Evolutionary conservation across 2,329 filamentous ascomycete species (phyloP).

Genomic region (Graphilbum fragrans): DNA sequence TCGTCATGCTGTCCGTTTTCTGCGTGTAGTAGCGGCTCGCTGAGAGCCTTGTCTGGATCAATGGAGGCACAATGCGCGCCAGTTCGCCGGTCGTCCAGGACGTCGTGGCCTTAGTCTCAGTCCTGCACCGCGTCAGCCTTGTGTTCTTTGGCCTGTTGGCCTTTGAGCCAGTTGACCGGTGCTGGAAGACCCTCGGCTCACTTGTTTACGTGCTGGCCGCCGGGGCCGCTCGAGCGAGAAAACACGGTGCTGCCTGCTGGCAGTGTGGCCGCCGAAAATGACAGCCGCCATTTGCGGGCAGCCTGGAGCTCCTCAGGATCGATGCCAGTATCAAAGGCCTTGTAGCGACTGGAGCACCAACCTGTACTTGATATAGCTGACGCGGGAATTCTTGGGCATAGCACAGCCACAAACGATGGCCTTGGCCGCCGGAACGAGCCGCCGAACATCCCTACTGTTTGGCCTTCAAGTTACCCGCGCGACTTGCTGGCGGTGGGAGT

Average conservation of each 20-base stretch:
- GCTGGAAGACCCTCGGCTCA: conserved; percentile 19
- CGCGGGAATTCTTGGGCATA: background rate
- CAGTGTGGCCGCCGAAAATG: conserved; percentile 28
- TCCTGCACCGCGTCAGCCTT: too few species aligned
- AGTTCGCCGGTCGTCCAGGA: conserved; percentile 37
- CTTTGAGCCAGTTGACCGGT: background rate
- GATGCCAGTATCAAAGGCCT: conserved; percentile 36
- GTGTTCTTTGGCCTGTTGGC: too few species aligned
- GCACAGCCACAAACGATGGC: background rate
- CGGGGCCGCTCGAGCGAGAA: conserved; percentile 47
- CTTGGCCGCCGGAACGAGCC: background rate
- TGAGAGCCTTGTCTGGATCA: conserved; percentile 34
- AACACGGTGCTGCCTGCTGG: conserved; percentile 41
- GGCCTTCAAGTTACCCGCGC: too few species aligned
- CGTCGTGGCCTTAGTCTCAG: conserved; percentile 47
- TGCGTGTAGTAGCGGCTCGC: conserved; percentile 41
- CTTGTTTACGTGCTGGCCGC: conserved; percentile 53
- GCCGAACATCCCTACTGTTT: background rate
- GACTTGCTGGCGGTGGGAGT: too few species aligned
- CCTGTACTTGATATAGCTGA: background rate
- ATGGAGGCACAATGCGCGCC: conserved; percentile 28
- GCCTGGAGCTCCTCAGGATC: conserved; percentile 37
- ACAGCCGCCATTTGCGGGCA: conserved; percentile 37
- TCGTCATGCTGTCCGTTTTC: conserved; percentile 37
- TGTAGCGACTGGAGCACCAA: conserved; percentile 20